Conservation (phyloP, 805 yeast species). For the Metschnikowia drakensbergensis region DNA sequence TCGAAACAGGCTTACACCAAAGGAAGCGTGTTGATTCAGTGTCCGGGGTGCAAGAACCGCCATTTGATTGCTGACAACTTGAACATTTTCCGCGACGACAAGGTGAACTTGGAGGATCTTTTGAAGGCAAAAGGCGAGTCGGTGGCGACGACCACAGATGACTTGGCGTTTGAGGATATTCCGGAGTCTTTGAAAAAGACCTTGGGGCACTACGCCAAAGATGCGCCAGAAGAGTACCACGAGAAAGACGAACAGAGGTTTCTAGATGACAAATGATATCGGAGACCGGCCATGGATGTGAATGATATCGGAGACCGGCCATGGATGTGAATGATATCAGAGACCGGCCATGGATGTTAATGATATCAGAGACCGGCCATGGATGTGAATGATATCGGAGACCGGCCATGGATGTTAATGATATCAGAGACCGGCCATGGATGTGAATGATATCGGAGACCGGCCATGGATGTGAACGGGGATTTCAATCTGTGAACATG, state of each 20-base stretch:
- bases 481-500: no score
- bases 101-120: slow-evolving; percentile 76
- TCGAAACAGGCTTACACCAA: slow-evolving; percentile 86
- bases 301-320: no score
- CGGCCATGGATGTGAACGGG: no score
- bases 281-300: no score
- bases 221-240: slow-evolving; percentile 50
- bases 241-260: slow-evolving; percentile 11
- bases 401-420: no score
- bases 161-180: slow-evolving; percentile 65
- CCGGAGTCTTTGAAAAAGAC: slow-evolving; percentile 50
- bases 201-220: slow-evolving; percentile 66
- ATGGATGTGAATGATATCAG: no score
- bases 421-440: no score
- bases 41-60: slow-evolving; percentile 86
- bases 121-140: slow-evolving; percentile 72
- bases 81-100: slow-evolving; percentile 73
- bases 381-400: no score
- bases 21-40: slow-evolving; percentile 85
- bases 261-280: neutral
- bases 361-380: no score
- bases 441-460: no score
- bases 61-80: slow-evolving; percentile 81
- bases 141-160: slow-evolving; percentile 60
- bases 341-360: no score